These are phyloP conservation scores for Rhizopogon vulgaris DNA, from an alignment of 768 basidiomycete genomes.

Conservation along the genomic window DNA sequence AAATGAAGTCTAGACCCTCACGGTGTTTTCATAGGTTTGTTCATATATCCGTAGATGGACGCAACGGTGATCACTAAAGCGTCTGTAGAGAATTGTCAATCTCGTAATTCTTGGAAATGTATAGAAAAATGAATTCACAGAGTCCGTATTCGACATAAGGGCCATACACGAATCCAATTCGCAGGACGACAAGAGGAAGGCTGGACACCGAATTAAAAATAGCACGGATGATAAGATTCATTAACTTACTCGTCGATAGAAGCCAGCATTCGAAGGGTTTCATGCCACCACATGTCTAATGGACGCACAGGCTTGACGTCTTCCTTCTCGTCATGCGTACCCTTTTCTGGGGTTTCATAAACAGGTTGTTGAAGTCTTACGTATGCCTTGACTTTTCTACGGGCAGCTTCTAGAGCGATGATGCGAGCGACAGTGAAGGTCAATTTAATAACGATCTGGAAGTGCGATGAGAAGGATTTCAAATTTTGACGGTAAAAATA, in stretches of 20 bases:
- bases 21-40: conserved; percentile 84
- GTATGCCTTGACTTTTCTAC: conserved; percentile 72
- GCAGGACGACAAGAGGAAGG: conserved; percentile 74
- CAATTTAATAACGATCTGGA: conserved; percentile 69
- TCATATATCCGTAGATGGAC: conserved; percentile 74
- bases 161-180: conserved; percentile 73
- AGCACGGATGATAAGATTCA: neutral
- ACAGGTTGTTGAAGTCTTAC: conserved; percentile 73
- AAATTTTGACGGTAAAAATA: neutral
- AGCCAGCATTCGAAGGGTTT: conserved; percentile 68
- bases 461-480: conserved; percentile 4
- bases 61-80: conserved; percentile 68
- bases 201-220: conserved; percentile 31
- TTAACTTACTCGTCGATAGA: conserved; percentile 60
- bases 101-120: conserved; percentile 10
- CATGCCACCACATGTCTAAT: conserved; percentile 85
- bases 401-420: conserved; percentile 74
- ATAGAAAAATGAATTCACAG: conserved; percentile 30
- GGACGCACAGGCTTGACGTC: conserved; percentile 65
- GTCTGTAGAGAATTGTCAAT: conserved; percentile 35
- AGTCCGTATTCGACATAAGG: conserved; percentile 72
- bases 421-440: conserved; percentile 65
- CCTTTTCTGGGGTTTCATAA: conserved; percentile 70
- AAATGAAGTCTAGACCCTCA: conserved; percentile 28
- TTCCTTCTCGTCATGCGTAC: conserved; percentile 62